Percentiles rank a stretch among this genome's conserved stretches.
These are phyloP conservation scores for Elsinoe batatas DNA, from an alignment of 2,329 filamentous ascomycete genomes.

Conservation along the genomic window DNA sequence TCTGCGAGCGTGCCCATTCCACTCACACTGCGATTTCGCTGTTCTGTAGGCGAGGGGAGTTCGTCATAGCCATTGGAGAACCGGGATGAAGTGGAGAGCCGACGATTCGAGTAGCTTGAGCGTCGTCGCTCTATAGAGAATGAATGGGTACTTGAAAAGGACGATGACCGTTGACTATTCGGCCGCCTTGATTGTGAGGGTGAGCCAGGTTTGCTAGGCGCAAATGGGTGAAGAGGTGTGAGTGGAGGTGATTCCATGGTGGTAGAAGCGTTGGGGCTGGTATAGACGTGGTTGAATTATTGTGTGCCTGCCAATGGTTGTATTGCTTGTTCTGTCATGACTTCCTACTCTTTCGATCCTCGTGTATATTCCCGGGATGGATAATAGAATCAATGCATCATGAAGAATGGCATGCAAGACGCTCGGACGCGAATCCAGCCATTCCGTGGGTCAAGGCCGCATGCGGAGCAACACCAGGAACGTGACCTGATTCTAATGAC, in stretches of 20 bases:
- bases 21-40: slow-evolving; percentile 31
- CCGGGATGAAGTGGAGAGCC: slow-evolving; percentile 26
- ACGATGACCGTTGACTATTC: slow-evolving; percentile 27
- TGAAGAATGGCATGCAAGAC: slow-evolving; percentile 3
- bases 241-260: slow-evolving; percentile 32
- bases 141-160: slow-evolving; percentile 35
- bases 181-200: slow-evolving; percentile 26
- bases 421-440: neutral
- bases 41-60: slow-evolving; percentile 29
- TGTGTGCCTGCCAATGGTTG: neutral
- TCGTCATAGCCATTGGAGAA: slow-evolving; percentile 28
- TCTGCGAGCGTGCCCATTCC: slow-evolving; percentile 71
- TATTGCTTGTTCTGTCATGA: neutral
- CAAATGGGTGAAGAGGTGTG: slow-evolving; percentile 34
- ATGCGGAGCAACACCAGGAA: neutral
- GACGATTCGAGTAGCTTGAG: slow-evolving; percentile 29
- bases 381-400: neutral
- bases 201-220: slow-evolving; percentile 33
- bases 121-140: slow-evolving; percentile 34
- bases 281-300: neutral
- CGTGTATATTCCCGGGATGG: neutral
- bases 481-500: neutral
- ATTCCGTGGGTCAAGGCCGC: neutral
- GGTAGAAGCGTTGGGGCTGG: neutral
- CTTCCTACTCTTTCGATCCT: neutral